Percentiles rank a stretch among this genome's conserved stretches.
phyloP scores from a whole-genome alignment of 1,284 basidiomycete species.

The Cutaneotrichosporon cutaneum region DNA sequence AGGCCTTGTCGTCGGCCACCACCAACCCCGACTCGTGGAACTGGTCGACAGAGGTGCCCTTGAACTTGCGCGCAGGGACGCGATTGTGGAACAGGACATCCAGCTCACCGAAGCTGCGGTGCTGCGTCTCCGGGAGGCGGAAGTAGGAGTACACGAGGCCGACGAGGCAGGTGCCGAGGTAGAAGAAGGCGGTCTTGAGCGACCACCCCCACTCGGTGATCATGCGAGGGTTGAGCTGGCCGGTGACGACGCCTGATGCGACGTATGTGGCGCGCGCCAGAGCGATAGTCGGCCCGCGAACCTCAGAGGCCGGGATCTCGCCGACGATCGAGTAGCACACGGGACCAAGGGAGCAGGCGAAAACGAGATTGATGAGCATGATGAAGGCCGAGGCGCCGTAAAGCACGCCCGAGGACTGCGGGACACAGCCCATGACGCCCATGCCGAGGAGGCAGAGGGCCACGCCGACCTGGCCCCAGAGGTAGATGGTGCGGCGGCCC shows the following conservation, averaged over 20 bases:
- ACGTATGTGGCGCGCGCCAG: conserved; percentile 54
- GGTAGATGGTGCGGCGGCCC: conserved; percentile 55
- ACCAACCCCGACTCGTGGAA: conserved; percentile 1
- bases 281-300: conserved; percentile 55
- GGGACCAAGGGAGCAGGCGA: conserved; percentile 36
- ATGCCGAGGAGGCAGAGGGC: conserved; percentile 12
- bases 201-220: conserved; percentile 32
- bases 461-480: conserved; percentile 29
- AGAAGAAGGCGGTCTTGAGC: conserved; percentile 22
- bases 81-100: conserved; percentile 43
- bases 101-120: conserved; percentile 37
- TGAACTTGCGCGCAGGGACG: conserved; percentile 43
- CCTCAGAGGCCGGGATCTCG: conserved; percentile 22
- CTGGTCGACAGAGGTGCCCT: conserved; percentile 1
- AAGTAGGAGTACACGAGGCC: conserved; percentile 19
- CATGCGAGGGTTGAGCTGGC: conserved; percentile 52
- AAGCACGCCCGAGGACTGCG: background rate
- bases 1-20: background rate
- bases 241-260: conserved; percentile 46
- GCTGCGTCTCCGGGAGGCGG: conserved; percentile 30
- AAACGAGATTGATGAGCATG: conserved; percentile 33
- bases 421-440: conserved; percentile 10
- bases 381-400: conserved; percentile 33
- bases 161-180: conserved; percentile 10
- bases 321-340: conserved; percentile 27